These are phyloP conservation scores for Saccharomycopsis amapae DNA, from an alignment of 805 yeast species.

Conservation along the genomic window DNA sequence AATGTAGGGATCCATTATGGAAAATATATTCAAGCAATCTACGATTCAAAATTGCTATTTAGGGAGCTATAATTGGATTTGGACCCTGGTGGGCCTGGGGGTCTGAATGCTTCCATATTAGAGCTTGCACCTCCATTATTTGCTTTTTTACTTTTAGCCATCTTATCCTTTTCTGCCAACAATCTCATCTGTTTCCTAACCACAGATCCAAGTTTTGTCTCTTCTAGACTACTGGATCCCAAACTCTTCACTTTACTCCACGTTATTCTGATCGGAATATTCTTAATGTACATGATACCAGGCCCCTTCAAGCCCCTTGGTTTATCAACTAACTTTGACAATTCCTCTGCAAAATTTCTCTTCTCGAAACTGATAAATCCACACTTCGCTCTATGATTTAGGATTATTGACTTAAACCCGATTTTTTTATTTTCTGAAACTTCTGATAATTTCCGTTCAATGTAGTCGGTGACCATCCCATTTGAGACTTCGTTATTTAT, in stretches of 20 bases:
- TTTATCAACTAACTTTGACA: slow-evolving; percentile 26
- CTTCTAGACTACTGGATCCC: slow-evolving; percentile 38
- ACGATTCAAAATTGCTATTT: background rate
- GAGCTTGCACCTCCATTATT: background rate
- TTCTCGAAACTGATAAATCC: slow-evolving; percentile 54
- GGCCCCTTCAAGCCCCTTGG: slow-evolving; percentile 25
- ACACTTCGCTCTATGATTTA: slow-evolving; percentile 53
- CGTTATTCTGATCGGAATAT: slow-evolving; percentile 42
- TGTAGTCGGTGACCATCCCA: slow-evolving; percentile 46
- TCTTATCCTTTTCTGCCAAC: slow-evolving; percentile 32
- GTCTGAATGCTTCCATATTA: background rate
- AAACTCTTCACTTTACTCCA: slow-evolving; percentile 47
- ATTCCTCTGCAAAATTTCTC: slow-evolving; percentile 45
- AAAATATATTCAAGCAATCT: background rate
- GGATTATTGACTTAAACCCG: slow-evolving; percentile 38
- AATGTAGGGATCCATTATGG: too few relatives aligned
- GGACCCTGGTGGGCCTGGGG: background rate
- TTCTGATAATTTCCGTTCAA: slow-evolving; percentile 29
- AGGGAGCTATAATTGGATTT: background rate
- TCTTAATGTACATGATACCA: slow-evolving; percentile 30
- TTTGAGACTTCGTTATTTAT: slow-evolving; percentile 61
- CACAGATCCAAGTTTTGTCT: slow-evolving; percentile 41
- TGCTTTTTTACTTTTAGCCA: background rate
- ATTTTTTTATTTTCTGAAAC: background rate
- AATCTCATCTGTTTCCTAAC: slow-evolving; percentile 48